phyloP scores from a whole-genome alignment of 2,329 filamentous ascomycete species.

The Colletotrichum sojae region DNA sequence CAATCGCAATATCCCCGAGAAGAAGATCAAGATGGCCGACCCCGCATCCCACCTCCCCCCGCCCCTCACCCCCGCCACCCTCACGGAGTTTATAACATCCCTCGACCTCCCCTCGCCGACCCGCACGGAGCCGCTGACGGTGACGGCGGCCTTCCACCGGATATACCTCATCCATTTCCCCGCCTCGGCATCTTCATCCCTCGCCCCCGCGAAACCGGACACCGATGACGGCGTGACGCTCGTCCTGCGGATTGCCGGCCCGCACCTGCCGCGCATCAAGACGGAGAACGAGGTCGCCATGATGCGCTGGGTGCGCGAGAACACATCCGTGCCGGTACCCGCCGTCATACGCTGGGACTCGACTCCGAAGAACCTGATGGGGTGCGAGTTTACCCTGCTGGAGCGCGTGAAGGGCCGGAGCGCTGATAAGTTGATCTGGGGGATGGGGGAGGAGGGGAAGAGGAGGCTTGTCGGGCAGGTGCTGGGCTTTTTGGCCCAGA shows the following conservation, averaged over 20 bases:
- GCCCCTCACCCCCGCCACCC: neutral
- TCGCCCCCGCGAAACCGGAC: slow-evolving; percentile 9
- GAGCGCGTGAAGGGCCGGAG: slow-evolving; percentile 46
- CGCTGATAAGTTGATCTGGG: slow-evolving; percentile 44
- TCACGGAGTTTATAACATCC: slow-evolving; percentile 40
- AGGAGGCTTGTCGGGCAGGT: slow-evolving; percentile 47
- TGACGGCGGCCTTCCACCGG: slow-evolving; percentile 45
- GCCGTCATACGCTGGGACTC: slow-evolving; percentile 51
- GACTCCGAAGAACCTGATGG: slow-evolving; percentile 51
- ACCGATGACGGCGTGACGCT: slow-evolving; percentile 29
- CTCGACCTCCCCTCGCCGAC: slow-evolving; percentile 41
- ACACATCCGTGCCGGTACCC: slow-evolving; percentile 52
- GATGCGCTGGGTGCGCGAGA: slow-evolving; percentile 49
- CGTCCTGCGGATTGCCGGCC: slow-evolving; percentile 53
- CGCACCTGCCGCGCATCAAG: slow-evolving; percentile 53
- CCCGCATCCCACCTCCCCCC: slow-evolving; percentile 19
- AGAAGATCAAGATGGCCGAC: neutral
- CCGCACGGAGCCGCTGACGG: slow-evolving; percentile 38
- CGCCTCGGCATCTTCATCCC: neutral
- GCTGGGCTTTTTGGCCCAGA: slow-evolving; percentile 48
- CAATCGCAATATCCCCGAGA: too few relatives aligned
- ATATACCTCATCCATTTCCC: slow-evolving; percentile 46
- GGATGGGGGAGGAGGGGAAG: slow-evolving; percentile 50
- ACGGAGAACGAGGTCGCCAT: slow-evolving; percentile 56
- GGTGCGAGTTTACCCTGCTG: slow-evolving; percentile 59